Evolutionary conservation across 2,329 filamentous ascomycete genomes (phyloP).

Genomic region (Tympanopsis confertula): DNA sequence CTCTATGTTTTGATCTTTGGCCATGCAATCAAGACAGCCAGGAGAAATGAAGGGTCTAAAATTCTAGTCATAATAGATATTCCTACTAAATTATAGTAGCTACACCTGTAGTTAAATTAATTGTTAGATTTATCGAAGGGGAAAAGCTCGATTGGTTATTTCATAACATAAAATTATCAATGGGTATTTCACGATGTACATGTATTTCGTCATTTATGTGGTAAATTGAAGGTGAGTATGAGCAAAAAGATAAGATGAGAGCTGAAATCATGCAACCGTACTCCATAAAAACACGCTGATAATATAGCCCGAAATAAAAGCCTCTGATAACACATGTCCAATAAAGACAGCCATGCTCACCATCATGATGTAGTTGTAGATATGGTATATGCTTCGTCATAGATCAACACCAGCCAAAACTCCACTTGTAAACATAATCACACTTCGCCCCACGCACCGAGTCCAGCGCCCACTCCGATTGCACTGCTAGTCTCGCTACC

Average conservation of each 20-base stretch:
- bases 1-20: not conserved
- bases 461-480: conserved; percentile 48
- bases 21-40: not conserved
- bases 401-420: not conserved
- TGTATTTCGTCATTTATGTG: too few relatives aligned
- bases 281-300: too few relatives aligned
- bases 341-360: too few relatives aligned
- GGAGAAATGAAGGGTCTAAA: not conserved
- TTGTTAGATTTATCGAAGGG: not conserved
- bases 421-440: conserved; percentile 17
- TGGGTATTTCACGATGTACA: not conserved
- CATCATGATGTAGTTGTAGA: too few relatives aligned
- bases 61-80: not conserved
- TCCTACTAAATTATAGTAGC: not conserved
- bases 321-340: too few relatives aligned
- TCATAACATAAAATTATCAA: not conserved
- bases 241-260: too few relatives aligned
- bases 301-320: too few relatives aligned
- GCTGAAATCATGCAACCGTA: too few relatives aligned
- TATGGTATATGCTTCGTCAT: not conserved
- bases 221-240: too few relatives aligned
- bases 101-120: not conserved
- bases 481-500: conserved; percentile 67
- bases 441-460: conserved; percentile 72
- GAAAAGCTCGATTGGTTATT: not conserved